Conservation (phyloP, 441 rosid genomes). For the Populus hybrid region DNA sequence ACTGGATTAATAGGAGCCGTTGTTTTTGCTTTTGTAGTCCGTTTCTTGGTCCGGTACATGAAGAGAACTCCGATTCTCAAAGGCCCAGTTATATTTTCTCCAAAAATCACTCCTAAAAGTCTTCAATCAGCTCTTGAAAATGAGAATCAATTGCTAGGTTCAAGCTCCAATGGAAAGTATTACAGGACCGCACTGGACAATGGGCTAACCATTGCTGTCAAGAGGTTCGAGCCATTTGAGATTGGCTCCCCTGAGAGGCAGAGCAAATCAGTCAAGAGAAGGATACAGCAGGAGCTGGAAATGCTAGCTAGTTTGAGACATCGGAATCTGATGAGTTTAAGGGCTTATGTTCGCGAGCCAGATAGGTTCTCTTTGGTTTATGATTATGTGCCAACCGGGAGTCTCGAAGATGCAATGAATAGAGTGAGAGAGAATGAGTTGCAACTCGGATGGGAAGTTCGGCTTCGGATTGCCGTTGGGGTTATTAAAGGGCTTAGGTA, state of each 20-base stretch:
- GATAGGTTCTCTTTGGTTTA: conserved; percentile 72
- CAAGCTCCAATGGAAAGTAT: conserved; percentile 78
- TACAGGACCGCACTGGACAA: conserved; percentile 73
- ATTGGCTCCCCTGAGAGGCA: conserved; percentile 48
- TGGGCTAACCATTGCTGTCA: conserved; percentile 72
- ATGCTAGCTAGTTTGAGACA: conserved; percentile 76
- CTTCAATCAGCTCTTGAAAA: conserved; percentile 68
- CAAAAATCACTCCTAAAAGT: conserved; percentile 60
- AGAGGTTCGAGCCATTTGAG: conserved; percentile 67
- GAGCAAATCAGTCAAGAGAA: conserved; percentile 65
- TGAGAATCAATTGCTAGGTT: conserved; percentile 69
- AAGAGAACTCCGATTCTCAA: conserved; percentile 75
- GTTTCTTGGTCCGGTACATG: conserved; percentile 52
- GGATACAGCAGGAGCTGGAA: conserved; percentile 78
- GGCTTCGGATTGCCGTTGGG: conserved; percentile 84
- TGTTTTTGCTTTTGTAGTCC: conserved; percentile 55
- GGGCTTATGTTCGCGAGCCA: conserved; percentile 81
- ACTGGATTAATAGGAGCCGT: conserved; percentile 63
- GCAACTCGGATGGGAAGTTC: conserved; percentile 77
- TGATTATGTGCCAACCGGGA: conserved; percentile 75
- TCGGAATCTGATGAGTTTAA: conserved; percentile 77
- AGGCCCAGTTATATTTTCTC: conserved; percentile 91
- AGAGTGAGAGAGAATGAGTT: conserved; percentile 58
- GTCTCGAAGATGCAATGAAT: conserved; percentile 81
- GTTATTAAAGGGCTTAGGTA: conserved; percentile 80